phyloP scores from a whole-genome alignment of 2,329 filamentous ascomycete species.

The Knoxdaviesia proteae region DNA sequence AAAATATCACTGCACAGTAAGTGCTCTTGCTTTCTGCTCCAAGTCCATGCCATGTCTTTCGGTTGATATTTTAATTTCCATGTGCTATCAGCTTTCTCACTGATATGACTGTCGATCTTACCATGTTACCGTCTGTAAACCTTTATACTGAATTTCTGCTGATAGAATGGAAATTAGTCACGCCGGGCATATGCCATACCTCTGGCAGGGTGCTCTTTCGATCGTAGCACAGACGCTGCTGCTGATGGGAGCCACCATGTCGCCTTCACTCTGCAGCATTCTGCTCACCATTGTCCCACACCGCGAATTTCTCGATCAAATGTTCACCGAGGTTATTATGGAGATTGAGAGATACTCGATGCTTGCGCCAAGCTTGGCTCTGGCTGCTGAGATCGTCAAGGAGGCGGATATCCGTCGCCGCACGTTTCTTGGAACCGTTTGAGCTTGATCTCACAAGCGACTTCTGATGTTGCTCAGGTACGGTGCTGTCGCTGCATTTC shows the following conservation, averaged over 20 bases:
- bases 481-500: no score
- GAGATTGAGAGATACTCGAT: constrained; percentile 58
- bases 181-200: constrained; percentile 65
- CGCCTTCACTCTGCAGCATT: constrained; percentile 46
- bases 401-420: constrained; percentile 57
- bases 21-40: constrained; percentile 11
- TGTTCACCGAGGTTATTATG: constrained; percentile 56
- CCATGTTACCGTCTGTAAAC: no score
- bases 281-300: constrained; percentile 35
- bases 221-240: constrained; percentile 66
- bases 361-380: constrained; percentile 52
- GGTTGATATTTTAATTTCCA: no score
- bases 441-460: background rate
- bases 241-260: constrained; percentile 73
- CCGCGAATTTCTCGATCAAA: constrained; percentile 45
- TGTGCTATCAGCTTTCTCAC: no score
- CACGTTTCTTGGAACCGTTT: constrained; percentile 27
- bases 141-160: no score
- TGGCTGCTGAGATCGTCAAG: constrained; percentile 62
- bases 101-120: no score
- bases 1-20: constrained; percentile 59
- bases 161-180: constrained; percentile 27
- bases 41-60: no score
- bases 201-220: constrained; percentile 68
- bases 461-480: no score